phyloP scores from a whole-genome alignment of 1,284 basidiomycete species.

The Porodaedalea pini region DNA sequence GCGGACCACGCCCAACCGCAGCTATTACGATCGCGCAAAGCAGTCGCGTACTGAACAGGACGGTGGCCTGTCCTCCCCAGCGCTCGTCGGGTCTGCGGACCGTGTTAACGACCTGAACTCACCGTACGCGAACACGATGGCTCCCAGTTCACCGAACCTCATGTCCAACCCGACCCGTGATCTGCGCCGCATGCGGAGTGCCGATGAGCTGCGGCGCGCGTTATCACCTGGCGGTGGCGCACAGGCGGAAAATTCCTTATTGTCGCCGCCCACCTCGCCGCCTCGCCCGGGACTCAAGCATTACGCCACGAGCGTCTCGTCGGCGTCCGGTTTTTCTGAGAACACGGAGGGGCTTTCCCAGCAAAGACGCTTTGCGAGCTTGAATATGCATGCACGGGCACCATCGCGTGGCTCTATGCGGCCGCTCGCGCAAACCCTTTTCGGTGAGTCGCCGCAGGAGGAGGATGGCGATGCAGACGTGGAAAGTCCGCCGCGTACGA shows the following conservation, averaged over 20 bases:
- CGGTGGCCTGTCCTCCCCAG: neutral
- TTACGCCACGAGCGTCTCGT: conserved; percentile 59
- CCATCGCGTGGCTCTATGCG: conserved; percentile 39
- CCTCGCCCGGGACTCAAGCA: conserved; percentile 44
- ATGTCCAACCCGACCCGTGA: conserved; percentile 39
- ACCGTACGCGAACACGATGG: neutral
- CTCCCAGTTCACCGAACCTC: conserved; percentile 20
- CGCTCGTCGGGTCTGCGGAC: conserved; percentile 23
- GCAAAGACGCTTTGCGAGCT: conserved; percentile 54
- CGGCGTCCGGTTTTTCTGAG: conserved; percentile 43
- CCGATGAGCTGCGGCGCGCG: conserved; percentile 68
- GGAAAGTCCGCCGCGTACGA: conserved; percentile 9
- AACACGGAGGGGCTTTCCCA: conserved; percentile 4
- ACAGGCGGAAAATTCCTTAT: conserved; percentile 20
- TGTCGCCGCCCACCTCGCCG: conserved; percentile 34
- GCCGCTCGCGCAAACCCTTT: conserved; percentile 42
- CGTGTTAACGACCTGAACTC: conserved; percentile 20
- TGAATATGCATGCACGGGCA: conserved; percentile 47
- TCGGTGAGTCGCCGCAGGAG: conserved; percentile 31
- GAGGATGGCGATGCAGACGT: conserved; percentile 18
- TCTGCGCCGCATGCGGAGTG: conserved; percentile 82
- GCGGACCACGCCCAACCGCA: conserved; percentile 23
- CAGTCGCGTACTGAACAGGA: conserved; percentile 15
- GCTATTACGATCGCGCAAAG: conserved; percentile 19
- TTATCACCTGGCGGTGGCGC: conserved; percentile 20